A percentile compares a stretch with the other conserved stretches of the same genome.
Conservation (phyloP, 306 rosid genomes). For the Dalbergia oliveri region DNA sequence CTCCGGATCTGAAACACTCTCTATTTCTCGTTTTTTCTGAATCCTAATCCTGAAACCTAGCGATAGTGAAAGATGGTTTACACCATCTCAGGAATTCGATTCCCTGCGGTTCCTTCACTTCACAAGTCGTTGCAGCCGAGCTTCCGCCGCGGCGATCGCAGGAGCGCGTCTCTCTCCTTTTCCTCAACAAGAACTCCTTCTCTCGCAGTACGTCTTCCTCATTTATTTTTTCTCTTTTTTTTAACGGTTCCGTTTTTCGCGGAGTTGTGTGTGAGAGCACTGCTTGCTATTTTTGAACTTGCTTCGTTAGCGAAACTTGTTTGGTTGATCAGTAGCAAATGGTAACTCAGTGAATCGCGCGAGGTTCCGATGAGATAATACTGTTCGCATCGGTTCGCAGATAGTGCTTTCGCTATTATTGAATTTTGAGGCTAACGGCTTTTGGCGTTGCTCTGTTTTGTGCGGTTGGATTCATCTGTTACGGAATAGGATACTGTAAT, state of each 20-base stretch:
- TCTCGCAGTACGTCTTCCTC: constrained; percentile 60
- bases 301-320: constrained; percentile 24
- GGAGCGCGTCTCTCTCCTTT: constrained; percentile 51
- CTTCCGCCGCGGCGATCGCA: constrained; percentile 58
- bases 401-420: not conserved
- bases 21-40: not conserved
- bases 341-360: not conserved
- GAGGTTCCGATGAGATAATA: constrained; percentile 25
- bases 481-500: not conserved
- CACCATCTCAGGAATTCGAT: constrained; percentile 77
- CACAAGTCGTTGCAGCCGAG: constrained; percentile 50
- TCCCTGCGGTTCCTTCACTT: constrained; percentile 62
- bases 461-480: not conserved
- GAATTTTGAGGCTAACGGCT: constrained; percentile 21
- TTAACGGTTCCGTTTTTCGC: constrained; percentile 8
- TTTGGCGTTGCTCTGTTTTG: constrained; percentile 26
- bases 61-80: constrained; percentile 62
- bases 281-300: constrained; percentile 36
- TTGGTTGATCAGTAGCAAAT: constrained; percentile 2
- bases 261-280: not conserved
- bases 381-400: constrained; percentile 1
- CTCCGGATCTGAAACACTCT: constrained; percentile 15
- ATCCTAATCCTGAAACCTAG: constrained; percentile 33
- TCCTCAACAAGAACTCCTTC: constrained; percentile 49
- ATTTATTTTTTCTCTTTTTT: not conserved